Conservation (phyloP, 495 filamentous ascomycete species). For the Podospora pseudocomata region DNA sequence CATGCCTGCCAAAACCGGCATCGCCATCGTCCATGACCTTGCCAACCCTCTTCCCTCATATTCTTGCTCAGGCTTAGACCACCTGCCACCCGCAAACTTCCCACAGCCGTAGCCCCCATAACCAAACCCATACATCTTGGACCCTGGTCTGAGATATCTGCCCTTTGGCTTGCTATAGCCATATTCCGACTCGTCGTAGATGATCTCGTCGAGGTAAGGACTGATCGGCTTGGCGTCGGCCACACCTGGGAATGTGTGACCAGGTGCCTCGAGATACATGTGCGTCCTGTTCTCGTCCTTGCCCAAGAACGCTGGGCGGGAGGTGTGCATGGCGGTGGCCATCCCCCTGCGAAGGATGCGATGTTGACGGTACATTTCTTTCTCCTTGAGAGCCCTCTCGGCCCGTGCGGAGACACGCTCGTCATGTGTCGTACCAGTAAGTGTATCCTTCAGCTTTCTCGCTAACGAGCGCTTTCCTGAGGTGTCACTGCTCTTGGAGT, state of each 20-base stretch:
- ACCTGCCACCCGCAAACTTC: constrained; percentile 23
- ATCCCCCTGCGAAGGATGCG: constrained; percentile 22
- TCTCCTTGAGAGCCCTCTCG: constrained; percentile 17
- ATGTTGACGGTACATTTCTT: constrained; percentile 28
- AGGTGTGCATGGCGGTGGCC: constrained; percentile 21
- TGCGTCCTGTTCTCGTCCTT: constrained; percentile 21
- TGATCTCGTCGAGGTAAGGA: constrained; percentile 28
- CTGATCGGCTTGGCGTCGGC: constrained; percentile 11
- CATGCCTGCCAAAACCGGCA: constrained; percentile 16
- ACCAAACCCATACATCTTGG: constrained; percentile 27
- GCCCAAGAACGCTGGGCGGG: constrained; percentile 19
- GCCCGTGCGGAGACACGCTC: constrained; percentile 20
- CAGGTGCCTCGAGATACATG: constrained; percentile 28
- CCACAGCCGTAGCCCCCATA: constrained; percentile 29
- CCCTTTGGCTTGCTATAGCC: constrained; percentile 8
- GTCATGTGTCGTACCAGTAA: constrained; percentile 28
- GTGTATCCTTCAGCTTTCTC: constrained; percentile 27
- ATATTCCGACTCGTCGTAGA: constrained; percentile 18
- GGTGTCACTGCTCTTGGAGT: neutral
- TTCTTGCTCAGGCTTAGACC: constrained; percentile 3
- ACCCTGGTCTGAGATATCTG: constrained; percentile 26
- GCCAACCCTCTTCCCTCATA: constrained; percentile 13
- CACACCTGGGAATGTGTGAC: constrained; percentile 25
- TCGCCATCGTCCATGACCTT: constrained; percentile 10
- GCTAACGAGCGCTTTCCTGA: neutral